Conservation (phyloP, 768 basidiomycete species). For the Boletus sp. region DNA sequence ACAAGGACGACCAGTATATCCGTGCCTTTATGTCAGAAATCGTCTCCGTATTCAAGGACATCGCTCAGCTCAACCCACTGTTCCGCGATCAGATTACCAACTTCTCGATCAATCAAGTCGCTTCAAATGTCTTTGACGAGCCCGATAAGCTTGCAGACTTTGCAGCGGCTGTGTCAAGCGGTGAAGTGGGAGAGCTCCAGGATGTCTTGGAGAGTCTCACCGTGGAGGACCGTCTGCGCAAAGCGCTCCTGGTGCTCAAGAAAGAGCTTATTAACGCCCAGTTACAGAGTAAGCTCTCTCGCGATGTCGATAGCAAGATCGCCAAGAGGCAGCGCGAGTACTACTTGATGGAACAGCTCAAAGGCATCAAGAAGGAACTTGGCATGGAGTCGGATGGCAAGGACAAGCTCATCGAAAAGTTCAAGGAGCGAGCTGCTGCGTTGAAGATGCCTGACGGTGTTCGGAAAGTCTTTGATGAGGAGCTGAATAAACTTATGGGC, state of each 20-base stretch:
- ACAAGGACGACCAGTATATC: slow-evolving; percentile 92
- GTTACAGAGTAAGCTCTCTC: slow-evolving; percentile 85
- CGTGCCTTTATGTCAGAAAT: slow-evolving; percentile 97
- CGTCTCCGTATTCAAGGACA: slow-evolving; percentile 97
- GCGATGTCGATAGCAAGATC: slow-evolving; percentile 93
- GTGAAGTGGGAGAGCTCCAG: slow-evolving; percentile 90
- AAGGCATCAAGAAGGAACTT: slow-evolving; percentile 94
- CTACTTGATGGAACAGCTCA: slow-evolving; percentile 95
- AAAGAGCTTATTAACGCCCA: slow-evolving; percentile 98
- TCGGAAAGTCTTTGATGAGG: slow-evolving; percentile 94
- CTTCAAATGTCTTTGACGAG: slow-evolving; percentile 93
- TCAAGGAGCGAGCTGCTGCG: slow-evolving; percentile 76
- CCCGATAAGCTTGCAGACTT: slow-evolving; percentile 98
- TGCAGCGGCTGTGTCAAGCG: slow-evolving; percentile 91
- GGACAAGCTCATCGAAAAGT: slow-evolving; percentile 91
- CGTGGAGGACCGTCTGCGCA: slow-evolving; percentile 86
- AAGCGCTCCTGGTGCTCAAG: slow-evolving; percentile 90
- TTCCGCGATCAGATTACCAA: slow-evolving; percentile 99
- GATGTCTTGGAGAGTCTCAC: slow-evolving; percentile 86
- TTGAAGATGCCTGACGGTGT: slow-evolving; percentile 90
- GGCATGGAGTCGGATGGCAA: slow-evolving; percentile 96
- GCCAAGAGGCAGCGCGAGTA: slow-evolving; percentile 93
- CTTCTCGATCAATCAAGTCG: slow-evolving; percentile 90
- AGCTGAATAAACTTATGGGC: slow-evolving; percentile 83
- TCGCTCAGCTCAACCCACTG: slow-evolving; percentile 93